Percentiles rank a stretch among this genome's conserved stretches.
Conservation (phyloP, 202 grass and related monocot genomes). For the Zoysia matrella region DNA sequence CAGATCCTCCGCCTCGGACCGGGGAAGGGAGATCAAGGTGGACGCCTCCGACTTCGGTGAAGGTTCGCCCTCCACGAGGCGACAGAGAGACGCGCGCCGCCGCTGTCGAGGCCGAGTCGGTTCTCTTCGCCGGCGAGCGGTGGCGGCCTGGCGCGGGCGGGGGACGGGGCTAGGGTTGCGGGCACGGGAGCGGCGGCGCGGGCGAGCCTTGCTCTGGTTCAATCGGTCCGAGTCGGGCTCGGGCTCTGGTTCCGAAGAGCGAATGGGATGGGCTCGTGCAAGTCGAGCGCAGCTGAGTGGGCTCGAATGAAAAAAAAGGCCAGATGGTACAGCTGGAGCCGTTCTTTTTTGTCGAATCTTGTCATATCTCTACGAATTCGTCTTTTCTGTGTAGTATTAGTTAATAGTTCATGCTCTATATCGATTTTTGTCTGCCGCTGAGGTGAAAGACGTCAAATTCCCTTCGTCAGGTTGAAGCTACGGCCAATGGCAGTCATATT, state of each 20-base stretch:
- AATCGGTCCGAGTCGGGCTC: background rate
- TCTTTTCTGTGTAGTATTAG: too few species aligned
- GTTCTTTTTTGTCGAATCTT: too few species aligned
- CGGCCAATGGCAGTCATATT: too few species aligned
- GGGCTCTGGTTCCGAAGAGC: background rate
- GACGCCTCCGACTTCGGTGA: background rate
- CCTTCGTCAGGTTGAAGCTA: too few species aligned
- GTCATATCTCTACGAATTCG: too few species aligned
- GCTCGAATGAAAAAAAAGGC: background rate
- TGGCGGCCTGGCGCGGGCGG: background rate
- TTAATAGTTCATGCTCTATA: too few species aligned
- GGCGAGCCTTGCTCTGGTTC: background rate
- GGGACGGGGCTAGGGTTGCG: constrained; percentile 6
- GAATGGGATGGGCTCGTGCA: background rate
- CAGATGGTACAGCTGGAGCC: background rate
- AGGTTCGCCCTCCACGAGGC: background rate
- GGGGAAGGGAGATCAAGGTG: constrained; percentile 9
- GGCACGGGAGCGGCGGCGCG: constrained; percentile 12
- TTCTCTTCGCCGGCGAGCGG: constrained; percentile 14
- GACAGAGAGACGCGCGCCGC: background rate
- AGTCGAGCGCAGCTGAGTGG: background rate
- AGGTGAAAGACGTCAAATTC: too few species aligned
- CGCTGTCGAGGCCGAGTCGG: background rate
- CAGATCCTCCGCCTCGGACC: constrained; percentile 15
- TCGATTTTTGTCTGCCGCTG: too few species aligned